Conservation (phyloP, 2,329 filamentous ascomycete genomes). For the Venturia carpophila region DNA sequence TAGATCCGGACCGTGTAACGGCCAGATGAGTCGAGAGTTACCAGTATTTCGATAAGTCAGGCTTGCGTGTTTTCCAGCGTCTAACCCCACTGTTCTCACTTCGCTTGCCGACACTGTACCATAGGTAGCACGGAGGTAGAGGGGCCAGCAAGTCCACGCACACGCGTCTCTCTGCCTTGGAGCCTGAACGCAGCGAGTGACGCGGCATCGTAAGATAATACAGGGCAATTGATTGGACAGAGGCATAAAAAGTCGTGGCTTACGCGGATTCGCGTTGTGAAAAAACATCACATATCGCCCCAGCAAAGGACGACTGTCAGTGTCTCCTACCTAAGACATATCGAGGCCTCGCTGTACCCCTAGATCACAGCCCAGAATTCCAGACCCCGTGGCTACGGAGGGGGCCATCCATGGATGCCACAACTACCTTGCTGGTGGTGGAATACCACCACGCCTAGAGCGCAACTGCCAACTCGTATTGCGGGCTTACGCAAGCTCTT, state of each 20-base stretch:
- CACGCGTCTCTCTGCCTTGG: neutral
- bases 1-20: no score
- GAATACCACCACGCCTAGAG: neutral
- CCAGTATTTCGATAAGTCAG: no score
- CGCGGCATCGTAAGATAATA: neutral
- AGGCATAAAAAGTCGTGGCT: neutral
- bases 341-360: no score
- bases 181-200: neutral
- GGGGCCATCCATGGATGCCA: no score
- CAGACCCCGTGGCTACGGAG: no score
- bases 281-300: neutral
- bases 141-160: neutral
- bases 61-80: no score
- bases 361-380: no score
- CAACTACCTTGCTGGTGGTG: no score
- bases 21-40: no score
- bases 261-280: neutral
- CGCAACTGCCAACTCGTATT: neutral
- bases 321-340: no score
- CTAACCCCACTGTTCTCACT: no score
- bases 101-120: neutral
- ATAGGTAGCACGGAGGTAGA: neutral
- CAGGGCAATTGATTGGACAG: neutral
- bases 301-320: no score
- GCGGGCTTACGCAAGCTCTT: neutral